Percentiles rank a stretch among this genome's conserved stretches.
phyloP scores from a whole-genome alignment of 192 early-diverging fungal species.

The Coemansia sp. region DNA sequence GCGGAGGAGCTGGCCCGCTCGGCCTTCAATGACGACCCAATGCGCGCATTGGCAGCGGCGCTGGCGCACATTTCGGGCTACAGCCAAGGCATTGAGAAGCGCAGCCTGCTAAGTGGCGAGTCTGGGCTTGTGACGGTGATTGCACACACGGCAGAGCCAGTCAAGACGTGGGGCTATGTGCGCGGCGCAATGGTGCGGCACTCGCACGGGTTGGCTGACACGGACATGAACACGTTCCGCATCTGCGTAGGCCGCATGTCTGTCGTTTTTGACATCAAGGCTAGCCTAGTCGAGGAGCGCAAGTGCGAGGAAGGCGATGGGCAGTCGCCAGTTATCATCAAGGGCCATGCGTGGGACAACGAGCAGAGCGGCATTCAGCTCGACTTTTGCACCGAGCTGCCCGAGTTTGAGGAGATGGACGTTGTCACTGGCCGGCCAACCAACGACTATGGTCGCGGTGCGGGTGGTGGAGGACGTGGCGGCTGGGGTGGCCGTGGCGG shows the following conservation, averaged over 20 bases:
- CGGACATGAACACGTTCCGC: constrained; percentile 76
- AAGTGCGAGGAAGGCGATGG: constrained; percentile 33
- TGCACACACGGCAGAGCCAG: constrained; percentile 57
- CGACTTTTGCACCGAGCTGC: constrained; percentile 70
- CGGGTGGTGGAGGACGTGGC: constrained; percentile 39
- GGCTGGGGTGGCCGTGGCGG: constrained; percentile 40
- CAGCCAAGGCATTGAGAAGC: constrained; percentile 73
- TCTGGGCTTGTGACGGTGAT: constrained; percentile 80
- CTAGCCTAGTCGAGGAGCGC: constrained; percentile 67
- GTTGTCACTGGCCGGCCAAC: constrained; percentile 25
- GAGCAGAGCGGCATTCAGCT: constrained; percentile 60
- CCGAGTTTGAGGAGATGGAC: constrained; percentile 69
- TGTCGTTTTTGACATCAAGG: constrained; percentile 82
- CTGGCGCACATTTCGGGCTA: constrained; percentile 88
- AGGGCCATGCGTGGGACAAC: constrained; percentile 70
- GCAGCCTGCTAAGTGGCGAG: constrained; percentile 81
- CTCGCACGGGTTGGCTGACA: constrained; percentile 69
- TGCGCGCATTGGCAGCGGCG: constrained; percentile 77
- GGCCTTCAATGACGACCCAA: constrained; percentile 66
- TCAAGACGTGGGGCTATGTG: constrained; percentile 83
- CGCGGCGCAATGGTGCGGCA: constrained; percentile 69
- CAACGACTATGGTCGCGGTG: constrained; percentile 45
- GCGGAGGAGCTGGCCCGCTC: constrained; percentile 71
- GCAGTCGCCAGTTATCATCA: constrained; percentile 52
- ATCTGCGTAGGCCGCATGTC: constrained; percentile 78